phyloP scores from a whole-genome alignment of 2,329 filamentous ascomycete genomes.

The Dactylellina sp. region DNA sequence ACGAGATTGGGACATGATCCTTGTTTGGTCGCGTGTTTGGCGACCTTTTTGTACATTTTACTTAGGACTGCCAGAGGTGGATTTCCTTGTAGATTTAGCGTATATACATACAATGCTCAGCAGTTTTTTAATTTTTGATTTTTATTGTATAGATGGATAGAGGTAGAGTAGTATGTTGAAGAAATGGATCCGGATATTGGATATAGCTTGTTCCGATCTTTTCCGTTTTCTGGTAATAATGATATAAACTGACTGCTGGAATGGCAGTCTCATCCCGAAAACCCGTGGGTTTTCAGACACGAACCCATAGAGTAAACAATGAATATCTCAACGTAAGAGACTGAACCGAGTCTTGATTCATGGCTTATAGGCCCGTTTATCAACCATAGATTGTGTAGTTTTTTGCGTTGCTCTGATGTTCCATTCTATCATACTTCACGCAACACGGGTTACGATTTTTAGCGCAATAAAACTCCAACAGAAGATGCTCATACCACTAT shows the following conservation, averaged over 20 bases:
- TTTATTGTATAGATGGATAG: constrained; percentile 26
- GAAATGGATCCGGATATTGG: constrained; percentile 2
- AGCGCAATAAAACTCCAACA: constrained; percentile 6
- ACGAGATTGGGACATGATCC: constrained; percentile 53
- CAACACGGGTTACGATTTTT: constrained; percentile 18
- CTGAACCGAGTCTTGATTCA: too few relatives aligned
- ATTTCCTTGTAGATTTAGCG: constrained; percentile 51
- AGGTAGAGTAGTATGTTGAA: constrained; percentile 6
- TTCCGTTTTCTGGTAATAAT: not conserved
- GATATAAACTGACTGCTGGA: too few relatives aligned
- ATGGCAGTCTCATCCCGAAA: too few relatives aligned
- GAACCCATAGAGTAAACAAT: too few relatives aligned
- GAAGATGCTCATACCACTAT: constrained; percentile 44
- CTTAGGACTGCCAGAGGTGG: constrained; percentile 5
- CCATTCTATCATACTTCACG: constrained; percentile 22
- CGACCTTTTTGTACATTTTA: constrained; percentile 19
- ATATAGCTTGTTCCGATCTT: constrained; percentile 8
- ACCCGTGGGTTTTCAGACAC: too few relatives aligned
- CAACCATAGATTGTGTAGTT: constrained; percentile 47
- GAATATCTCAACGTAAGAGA: too few relatives aligned
- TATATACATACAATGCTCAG: constrained; percentile 12
- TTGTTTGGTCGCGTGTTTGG: constrained; percentile 7
- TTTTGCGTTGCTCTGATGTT: constrained; percentile 47
- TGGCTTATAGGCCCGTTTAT: too few relatives aligned
- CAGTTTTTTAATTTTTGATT: constrained; percentile 5